Base-by-base conservation (phyloP, 2,329 filamentous ascomycete genomes). In the Tolypocladium inflatum region DNA sequence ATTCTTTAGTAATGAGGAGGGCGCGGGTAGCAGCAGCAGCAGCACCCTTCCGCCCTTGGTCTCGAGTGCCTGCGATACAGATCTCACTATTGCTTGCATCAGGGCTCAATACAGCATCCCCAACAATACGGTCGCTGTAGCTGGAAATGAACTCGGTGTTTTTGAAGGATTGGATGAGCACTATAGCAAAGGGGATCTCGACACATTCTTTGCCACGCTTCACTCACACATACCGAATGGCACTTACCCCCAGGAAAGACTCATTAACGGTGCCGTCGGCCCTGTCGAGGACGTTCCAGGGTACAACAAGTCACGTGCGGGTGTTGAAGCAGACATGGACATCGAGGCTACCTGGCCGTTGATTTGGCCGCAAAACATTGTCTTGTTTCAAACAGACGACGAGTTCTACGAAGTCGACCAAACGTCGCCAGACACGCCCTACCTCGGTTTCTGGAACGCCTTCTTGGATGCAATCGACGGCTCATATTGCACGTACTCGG, bases 401-500 rank as follows among this genome's bases (percentile, higher is more conserved):
- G 19, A n/a, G 8, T 42, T 42, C 41, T 39, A 39, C 38, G 38
- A 77, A 63, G 74, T 74, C 1, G 78, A 80, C 55, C 78, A 79
- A 65, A 65, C 70, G 2, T 52, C 43, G 17, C 23, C 55, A 39
- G 39, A 68, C 63, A 30, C 67, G 65, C 52, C 68, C 57, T 39
- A 63, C 66, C 63, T 57, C 61, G 75, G 52, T 67, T 76, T 65
- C 33, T 56, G 59, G 33, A 78, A 78, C 64, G 78, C 76, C 38
- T 79, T 81, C 64, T 72, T 78, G 50, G 78, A 81, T 58, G 79
- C 79, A 37, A 72, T 81, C 45, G 79, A 81, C 61, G 79, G 78
- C 4, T 76, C 74, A 54, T 83, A 82, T 68, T 82, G 81, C 70
- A 75, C 73, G 10, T 78, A 76, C 61, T 70, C 70, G n/a, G 78